Percentiles rank a stretch among this genome's conserved stretches.
Conservation (phyloP, 2,329 filamentous ascomycete genomes). For the Diplodia scrobiculata region DNA sequence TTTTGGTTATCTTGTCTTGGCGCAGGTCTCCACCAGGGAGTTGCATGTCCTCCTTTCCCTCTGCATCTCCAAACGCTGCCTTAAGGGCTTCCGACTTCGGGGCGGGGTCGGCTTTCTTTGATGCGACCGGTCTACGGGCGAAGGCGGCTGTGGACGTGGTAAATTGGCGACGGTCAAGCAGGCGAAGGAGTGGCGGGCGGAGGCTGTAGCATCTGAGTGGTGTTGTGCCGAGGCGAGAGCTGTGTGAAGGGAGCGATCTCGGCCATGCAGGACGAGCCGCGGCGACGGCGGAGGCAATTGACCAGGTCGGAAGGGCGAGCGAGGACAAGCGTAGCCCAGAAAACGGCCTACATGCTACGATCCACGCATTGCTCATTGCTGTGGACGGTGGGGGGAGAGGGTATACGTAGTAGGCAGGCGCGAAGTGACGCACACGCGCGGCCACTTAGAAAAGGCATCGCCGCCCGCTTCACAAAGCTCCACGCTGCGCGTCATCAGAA, state of each 20-base stretch:
- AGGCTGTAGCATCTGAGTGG: constrained; percentile 35
- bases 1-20: constrained; percentile 8
- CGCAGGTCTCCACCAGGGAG: constrained; percentile 28
- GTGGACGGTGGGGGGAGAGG: constrained; percentile 4
- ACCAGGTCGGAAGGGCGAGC: constrained; percentile 35
- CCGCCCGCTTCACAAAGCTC: not conserved
- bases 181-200: constrained; percentile 30
- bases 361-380: constrained; percentile 38
- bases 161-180: constrained; percentile 15
- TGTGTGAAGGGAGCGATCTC: not conserved
- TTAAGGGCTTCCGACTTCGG: not conserved
- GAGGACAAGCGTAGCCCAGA: constrained; percentile 28
- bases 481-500: constrained; percentile 20
- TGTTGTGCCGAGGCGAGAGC: constrained; percentile 24
- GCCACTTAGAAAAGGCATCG: not conserved
- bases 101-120: not conserved
- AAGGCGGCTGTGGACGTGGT: not conserved
- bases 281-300: constrained; percentile 24
- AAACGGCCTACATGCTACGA: constrained; percentile 35
- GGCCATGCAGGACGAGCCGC: not conserved
- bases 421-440: constrained; percentile 24
- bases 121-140: not conserved
- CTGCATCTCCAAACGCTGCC: not conserved
- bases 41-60: constrained; percentile 21
- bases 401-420: not conserved